Conservation (phyloP, 2,329 filamentous ascomycete species). For the Phaeosphaeria sp. region DNA sequence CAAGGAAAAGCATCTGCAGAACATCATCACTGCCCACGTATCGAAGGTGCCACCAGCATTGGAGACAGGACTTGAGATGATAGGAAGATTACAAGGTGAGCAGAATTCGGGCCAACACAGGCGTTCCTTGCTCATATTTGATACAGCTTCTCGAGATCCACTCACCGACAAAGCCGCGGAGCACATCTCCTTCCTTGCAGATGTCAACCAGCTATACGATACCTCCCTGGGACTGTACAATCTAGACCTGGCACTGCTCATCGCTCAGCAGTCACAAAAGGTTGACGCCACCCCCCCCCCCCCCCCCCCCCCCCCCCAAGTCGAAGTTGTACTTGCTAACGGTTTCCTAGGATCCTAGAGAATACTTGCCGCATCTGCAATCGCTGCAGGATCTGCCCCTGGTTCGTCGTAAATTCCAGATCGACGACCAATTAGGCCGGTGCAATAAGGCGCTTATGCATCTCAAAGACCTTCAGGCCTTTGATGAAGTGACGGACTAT, state of each 20-base stretch:
- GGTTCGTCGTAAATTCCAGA: constrained; percentile 76
- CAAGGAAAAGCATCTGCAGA: constrained; percentile 75
- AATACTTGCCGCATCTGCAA: constrained; percentile 95
- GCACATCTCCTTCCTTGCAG: constrained; percentile 96
- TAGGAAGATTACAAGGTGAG: constrained; percentile 70
- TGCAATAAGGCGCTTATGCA: constrained; percentile 78
- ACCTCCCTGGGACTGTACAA: constrained; percentile 90
- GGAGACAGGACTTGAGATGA: constrained; percentile 80
- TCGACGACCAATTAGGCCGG: constrained; percentile 86
- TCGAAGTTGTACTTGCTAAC: background rate
- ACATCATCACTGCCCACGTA: constrained; percentile 91
- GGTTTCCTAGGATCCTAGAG: constrained; percentile 72
- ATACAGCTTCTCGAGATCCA: constrained; percentile 48
- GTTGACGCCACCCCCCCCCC: constrained; percentile 49
- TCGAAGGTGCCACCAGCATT: constrained; percentile 92
- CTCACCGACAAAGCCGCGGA: constrained; percentile 89
- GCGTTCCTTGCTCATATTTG: constrained; percentile 5
- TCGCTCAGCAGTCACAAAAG: constrained; percentile 94
- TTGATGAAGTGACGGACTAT: constrained; percentile 81
- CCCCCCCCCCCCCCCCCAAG: too few relatives aligned
- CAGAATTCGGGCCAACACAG: background rate
- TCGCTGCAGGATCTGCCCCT: constrained; percentile 77
- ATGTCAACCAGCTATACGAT: constrained; percentile 90
- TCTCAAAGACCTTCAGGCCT: constrained; percentile 74
- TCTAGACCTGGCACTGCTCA: constrained; percentile 84